A percentile compares a stretch with the other conserved stretches of the same genome.
Conservation (phyloP, 2,329 filamentous ascomycete species). For the Apiospora phragmitis region DNA sequence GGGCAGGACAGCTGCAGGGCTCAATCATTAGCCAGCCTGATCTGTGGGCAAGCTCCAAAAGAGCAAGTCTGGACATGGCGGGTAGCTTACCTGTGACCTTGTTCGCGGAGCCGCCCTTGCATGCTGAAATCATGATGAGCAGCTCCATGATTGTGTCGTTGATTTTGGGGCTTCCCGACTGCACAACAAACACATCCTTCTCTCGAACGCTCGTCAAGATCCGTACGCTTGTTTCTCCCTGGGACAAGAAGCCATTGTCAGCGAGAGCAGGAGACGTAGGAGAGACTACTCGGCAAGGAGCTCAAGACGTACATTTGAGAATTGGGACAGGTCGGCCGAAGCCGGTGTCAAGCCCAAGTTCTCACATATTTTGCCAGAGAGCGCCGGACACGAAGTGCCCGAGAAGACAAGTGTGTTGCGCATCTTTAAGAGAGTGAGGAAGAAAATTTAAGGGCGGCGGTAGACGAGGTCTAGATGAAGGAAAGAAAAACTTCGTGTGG, state of each 20-base stretch:
- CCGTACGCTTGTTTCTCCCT: conserved; percentile 71
- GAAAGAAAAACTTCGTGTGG: conserved; percentile 27
- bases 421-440: conserved; percentile 42
- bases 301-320: conserved; percentile 61
- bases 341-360: conserved; percentile 67
- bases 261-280: conserved; percentile 10
- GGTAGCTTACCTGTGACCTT: conserved; percentile 81
- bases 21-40: not conserved
- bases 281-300: not conserved
- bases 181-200: conserved; percentile 98
- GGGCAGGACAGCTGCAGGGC: conserved; percentile 69
- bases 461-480: conserved; percentile 25
- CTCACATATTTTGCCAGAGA: conserved; percentile 67
- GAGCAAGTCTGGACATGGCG: not conserved
- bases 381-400: conserved; percentile 65
- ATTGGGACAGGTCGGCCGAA: conserved; percentile 66
- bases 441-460: conserved; percentile 27
- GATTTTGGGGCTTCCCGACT: conserved; percentile 93
- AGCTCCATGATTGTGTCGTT: conserved; percentile 99
- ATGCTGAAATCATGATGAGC: conserved; percentile 98
- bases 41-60: not conserved
- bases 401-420: conserved; percentile 68
- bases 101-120: conserved; percentile 95
- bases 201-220: conserved; percentile 81
- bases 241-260: conserved; percentile 22